Evolutionary conservation across 768 basidiomycete genomes (phyloP).

Genomic region (Cystoderma amianthinum): DNA sequence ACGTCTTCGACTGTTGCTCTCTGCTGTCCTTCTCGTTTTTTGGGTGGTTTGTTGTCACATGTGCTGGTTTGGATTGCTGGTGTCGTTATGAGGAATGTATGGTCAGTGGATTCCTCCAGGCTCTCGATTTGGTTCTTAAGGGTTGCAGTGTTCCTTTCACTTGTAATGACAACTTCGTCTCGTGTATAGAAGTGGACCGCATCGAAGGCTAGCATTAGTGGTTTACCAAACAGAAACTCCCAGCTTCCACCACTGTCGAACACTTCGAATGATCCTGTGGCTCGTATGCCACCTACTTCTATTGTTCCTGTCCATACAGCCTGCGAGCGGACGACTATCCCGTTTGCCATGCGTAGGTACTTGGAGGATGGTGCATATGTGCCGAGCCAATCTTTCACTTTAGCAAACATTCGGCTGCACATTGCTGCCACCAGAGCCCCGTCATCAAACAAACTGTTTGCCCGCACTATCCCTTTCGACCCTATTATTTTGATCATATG

Average conservation of each 20-base stretch:
- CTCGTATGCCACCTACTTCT: constrained; percentile 5
- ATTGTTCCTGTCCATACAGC: constrained; percentile 10
- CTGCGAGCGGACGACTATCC: constrained; percentile 7
- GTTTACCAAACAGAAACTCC: constrained; percentile 7
- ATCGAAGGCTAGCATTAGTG: constrained; percentile 4
- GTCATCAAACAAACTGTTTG: not conserved
- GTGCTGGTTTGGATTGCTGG: not conserved
- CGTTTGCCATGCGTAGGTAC: constrained; percentile 22
- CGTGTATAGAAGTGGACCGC: constrained; percentile 3
- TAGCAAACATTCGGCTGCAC: not conserved
- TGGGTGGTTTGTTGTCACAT: not conserved
- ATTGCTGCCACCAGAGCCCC: not conserved
- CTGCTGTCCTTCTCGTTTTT: not conserved
- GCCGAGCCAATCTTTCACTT: constrained; percentile 6
- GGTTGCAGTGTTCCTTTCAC: no score
- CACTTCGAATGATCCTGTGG: constrained; percentile 4
- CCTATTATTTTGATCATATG: not conserved
- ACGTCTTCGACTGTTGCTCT: not conserved
- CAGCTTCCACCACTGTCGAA: constrained; percentile 8
- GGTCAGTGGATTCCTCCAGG: not conserved
- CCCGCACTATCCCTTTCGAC: not conserved
- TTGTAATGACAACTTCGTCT: not conserved
- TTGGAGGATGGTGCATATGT: constrained; percentile 4
- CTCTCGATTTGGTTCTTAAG: no score
- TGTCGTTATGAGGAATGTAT: not conserved